Evolutionary conservation across 164 flowering plant species (phyloP).

Genomic region (Buxus sempervirens): DNA sequence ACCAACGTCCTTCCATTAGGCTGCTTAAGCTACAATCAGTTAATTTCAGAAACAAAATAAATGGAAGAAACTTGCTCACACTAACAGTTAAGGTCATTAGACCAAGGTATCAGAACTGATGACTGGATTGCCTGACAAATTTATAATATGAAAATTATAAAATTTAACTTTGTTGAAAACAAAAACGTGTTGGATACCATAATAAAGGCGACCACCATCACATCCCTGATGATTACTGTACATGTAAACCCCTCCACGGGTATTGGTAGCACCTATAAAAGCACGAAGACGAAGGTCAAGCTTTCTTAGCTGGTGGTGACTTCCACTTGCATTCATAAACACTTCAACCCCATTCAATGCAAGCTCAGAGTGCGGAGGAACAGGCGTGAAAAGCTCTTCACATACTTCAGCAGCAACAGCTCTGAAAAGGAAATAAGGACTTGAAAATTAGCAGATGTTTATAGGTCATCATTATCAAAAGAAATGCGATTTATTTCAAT

Average conservation of each 20-base stretch:
- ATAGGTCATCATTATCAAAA: background rate
- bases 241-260: slow-evolving; percentile 95
- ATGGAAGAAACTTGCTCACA: background rate
- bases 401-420: slow-evolving; percentile 96
- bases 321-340: slow-evolving; percentile 96
- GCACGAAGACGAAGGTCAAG: slow-evolving; percentile 81
- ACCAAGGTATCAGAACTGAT: background rate
- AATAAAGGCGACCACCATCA: slow-evolving; percentile 96
- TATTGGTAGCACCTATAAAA: slow-evolving; percentile 75
- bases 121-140: background rate
- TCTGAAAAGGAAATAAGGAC: slow-evolving; percentile 33
- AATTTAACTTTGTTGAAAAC: background rate
- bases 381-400: slow-evolving; percentile 80
- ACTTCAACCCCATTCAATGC: slow-evolving; percentile 94
- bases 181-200: slow-evolving; percentile 43
- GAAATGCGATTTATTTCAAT: no score
- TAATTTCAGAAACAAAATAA: no score
- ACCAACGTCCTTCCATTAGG: background rate
- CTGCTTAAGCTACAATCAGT: no score
- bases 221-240: slow-evolving; percentile 98
- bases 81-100: background rate
- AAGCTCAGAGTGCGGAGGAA: slow-evolving; percentile 86
- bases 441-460: background rate
- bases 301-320: slow-evolving; percentile 94
- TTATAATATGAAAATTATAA: background rate